Percentiles rank a stretch among this genome's conserved stretches.
phyloP scores from a whole-genome alignment of 2,329 filamentous ascomycete species.

The Ophiosphaerella korrae region DNA sequence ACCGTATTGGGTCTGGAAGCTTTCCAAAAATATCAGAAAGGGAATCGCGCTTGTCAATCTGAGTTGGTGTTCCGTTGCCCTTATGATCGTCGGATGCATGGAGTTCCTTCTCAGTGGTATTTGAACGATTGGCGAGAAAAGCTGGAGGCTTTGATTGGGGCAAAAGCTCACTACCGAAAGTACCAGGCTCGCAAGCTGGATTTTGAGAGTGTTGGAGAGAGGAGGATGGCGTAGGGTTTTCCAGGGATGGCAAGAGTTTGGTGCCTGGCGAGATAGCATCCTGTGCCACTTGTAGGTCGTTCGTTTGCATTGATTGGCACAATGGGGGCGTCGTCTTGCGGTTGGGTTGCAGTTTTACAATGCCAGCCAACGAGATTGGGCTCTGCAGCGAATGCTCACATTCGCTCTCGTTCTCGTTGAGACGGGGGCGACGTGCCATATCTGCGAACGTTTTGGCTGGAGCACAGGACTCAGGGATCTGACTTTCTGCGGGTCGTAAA shows the following conservation, averaged over 20 bases:
- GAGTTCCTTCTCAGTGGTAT: constrained; percentile 14
- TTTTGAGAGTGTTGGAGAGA: too few species aligned
- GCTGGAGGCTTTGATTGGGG: too few species aligned
- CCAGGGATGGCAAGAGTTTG: too few species aligned
- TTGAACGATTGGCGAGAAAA: constrained; percentile 5
- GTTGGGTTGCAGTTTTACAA: constrained; percentile 29
- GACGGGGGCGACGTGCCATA: constrained; percentile 33
- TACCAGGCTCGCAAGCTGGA: too few species aligned
- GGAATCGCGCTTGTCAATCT: constrained; percentile 19
- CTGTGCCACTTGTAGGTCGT: too few species aligned
- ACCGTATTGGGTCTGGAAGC: constrained; percentile 49
- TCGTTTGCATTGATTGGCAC: too few species aligned
- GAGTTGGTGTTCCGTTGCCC: background rate
- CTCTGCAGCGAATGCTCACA: constrained; percentile 16
- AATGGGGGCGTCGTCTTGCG: constrained; percentile 12
- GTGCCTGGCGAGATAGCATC: too few species aligned
- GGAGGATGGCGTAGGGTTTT: too few species aligned
- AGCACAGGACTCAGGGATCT: background rate
- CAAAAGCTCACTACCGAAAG: too few species aligned
- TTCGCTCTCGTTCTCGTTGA: constrained; percentile 16
- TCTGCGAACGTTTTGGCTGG: constrained; percentile 32
- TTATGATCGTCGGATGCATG: constrained; percentile 17
- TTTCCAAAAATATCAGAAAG: constrained; percentile 49
- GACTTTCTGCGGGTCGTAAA: background rate
- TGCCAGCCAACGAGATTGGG: constrained; percentile 19